These are phyloP conservation scores for Thalassia testudinum DNA, from an alignment of 116 monocot genomes.

Conservation along the genomic window DNA sequence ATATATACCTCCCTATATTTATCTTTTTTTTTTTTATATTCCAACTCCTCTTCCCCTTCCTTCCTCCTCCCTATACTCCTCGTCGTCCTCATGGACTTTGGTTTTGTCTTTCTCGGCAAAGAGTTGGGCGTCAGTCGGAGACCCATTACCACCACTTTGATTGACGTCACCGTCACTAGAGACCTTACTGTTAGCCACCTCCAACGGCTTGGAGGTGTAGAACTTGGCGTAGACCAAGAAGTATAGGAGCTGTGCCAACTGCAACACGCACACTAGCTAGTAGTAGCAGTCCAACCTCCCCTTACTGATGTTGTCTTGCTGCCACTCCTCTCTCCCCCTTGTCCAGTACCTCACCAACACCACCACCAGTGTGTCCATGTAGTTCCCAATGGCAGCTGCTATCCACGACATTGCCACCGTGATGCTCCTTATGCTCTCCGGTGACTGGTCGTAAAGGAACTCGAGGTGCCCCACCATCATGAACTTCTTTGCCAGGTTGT, in stretches of 20 bases:
- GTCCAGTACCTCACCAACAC: slow-evolving; percentile 28
- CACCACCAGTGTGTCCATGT: slow-evolving; percentile 40
- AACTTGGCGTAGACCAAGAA: slow-evolving; percentile 27
- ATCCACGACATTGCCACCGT: slow-evolving; percentile 45
- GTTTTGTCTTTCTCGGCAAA: too few relatives aligned
- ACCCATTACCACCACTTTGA: too few relatives aligned
- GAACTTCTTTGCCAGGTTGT: slow-evolving; percentile 46
- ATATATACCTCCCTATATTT: too few relatives aligned
- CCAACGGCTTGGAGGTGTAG: slow-evolving; percentile 49
- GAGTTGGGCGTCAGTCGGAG: too few relatives aligned
- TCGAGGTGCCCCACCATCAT: slow-evolving; percentile 42
- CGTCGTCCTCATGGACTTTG: too few relatives aligned
- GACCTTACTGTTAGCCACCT: neutral
- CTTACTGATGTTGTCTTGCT: slow-evolving; percentile 42
- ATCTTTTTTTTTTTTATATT: too few relatives aligned
- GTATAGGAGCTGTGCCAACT: slow-evolving; percentile 35
- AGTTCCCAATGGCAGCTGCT: slow-evolving; percentile 48
- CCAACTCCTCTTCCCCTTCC: too few relatives aligned
- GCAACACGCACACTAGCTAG: slow-evolving; percentile 36
- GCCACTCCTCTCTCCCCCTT: slow-evolving; percentile 28
- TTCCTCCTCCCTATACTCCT: too few relatives aligned
- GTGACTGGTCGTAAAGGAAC: slow-evolving; percentile 63
- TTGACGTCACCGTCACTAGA: too few relatives aligned
- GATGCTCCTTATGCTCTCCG: slow-evolving; percentile 78
- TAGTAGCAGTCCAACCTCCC: slow-evolving; percentile 57